Evolutionary conservation across 768 basidiomycete genomes (phyloP), one percentile per base, ranked within the genome.

Genomic region (Termitomyces sp.): DNA sequence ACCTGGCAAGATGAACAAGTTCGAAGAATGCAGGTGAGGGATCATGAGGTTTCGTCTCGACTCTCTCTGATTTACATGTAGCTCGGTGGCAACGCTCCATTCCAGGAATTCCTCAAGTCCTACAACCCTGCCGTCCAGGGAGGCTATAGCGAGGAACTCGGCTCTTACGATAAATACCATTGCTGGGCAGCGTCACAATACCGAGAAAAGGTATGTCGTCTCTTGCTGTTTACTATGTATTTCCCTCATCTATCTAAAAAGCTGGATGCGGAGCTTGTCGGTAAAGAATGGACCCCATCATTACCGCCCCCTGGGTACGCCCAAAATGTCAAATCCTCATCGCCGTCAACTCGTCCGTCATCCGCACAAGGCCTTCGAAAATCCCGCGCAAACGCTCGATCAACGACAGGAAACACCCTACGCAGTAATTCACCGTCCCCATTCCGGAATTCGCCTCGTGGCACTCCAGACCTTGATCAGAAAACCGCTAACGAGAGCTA

Each of bases 131-230:
- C 77, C 8, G 83, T 86, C 56, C 82, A 84, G 65, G 87, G 87
- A 41, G 91, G 90, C 8, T 88, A 87, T 75, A 83, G 76, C 51
- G 81, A 85, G 36, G 78, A 75, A 55, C 78, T 86, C 67, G 83
- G 75, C 60, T 67, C 86, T 33, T 81, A 88, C 65, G 87, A 93
- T 64, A 93, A 83, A 57, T 98, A 98, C 72, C 92, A 93, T 68
- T 89, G 84, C 41, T 97, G 95, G 93, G 91, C 95, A 2, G 96
- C 95, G 1, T 78, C 89, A 2, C 95, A 98, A 73, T 98, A 98
- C 73, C 85, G 91, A 45, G 92, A 95, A 72, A 99, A 97, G 81
- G 95, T 91, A 64, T 55, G 76, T 33, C 18, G n/a, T 41, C 31
- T 22, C 60, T 44, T 6, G 48, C 44, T n/a, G n/a, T 46, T 27